Evolutionary conservation across 2,329 filamentous ascomycete species (phyloP).

Genomic region (Aspergillus sp.): DNA sequence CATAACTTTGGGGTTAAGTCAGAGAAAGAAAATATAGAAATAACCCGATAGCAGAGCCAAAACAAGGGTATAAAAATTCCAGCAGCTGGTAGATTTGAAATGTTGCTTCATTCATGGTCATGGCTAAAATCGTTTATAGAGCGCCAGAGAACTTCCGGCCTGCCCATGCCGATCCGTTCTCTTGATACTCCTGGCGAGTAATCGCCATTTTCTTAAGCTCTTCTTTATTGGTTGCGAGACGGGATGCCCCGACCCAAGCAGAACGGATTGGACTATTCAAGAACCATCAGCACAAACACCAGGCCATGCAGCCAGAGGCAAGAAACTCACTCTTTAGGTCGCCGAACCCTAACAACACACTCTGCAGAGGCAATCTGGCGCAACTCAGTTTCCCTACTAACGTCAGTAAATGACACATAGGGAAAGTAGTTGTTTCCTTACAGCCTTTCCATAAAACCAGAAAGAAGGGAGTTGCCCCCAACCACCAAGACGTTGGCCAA

Average conservation of each 20-base stretch:
- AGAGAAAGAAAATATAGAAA: not conserved
- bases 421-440: constrained; percentile 34
- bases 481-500: constrained; percentile 86
- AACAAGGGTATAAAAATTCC: not conserved
- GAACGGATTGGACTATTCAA: constrained; percentile 65
- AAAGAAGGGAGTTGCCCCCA: constrained; percentile 77
- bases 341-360: constrained; percentile 72
- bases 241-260: constrained; percentile 83
- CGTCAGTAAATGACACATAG: constrained; percentile 20
- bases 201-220: constrained; percentile 67
- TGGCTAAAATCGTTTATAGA: constrained; percentile 12
- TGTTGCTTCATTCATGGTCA: not conserved
- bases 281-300: constrained; percentile 11
- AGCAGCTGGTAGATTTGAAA: not conserved
- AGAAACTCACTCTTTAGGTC: constrained; percentile 58
- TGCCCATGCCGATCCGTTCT: constrained; percentile 75
- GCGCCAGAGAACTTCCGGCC: constrained; percentile 65
- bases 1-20: too few species aligned
- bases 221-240: constrained; percentile 68
- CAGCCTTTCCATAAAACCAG: constrained; percentile 78
- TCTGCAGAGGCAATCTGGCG: constrained; percentile 71
- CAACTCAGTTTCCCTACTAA: constrained; percentile 62
- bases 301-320: not conserved
- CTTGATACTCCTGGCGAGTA: constrained; percentile 88
- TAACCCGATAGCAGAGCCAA: not conserved